Evolutionary conservation across 2,329 filamentous ascomycete species (phyloP).

Genomic region (Ampelomyces quisqualis): DNA sequence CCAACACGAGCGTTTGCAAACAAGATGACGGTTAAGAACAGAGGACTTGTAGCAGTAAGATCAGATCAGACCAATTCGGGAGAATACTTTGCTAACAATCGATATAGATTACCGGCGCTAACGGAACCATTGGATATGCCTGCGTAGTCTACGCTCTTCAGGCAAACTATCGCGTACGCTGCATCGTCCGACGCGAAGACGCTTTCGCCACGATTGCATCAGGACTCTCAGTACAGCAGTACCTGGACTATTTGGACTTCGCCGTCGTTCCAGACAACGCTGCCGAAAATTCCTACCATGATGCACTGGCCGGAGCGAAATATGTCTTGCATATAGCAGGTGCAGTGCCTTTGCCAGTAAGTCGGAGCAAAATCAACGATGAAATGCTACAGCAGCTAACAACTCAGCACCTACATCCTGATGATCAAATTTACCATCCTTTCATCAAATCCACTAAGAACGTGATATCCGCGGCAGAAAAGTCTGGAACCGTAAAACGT

Average conservation of each 20-base stretch:
- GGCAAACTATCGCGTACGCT: constrained; percentile 35
- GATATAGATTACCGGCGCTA: constrained; percentile 37
- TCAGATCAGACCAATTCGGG: neutral
- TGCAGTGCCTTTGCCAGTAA: constrained; percentile 35
- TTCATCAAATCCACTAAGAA: constrained; percentile 38
- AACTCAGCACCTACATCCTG: constrained; percentile 30
- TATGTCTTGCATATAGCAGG: constrained; percentile 39
- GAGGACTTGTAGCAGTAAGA: constrained; percentile 31
- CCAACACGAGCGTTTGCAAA: neutral
- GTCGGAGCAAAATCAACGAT: neutral
- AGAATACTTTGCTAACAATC: constrained; percentile 1
- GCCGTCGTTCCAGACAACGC: constrained; percentile 35
- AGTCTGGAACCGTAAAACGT: constrained; percentile 26
- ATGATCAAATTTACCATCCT: constrained; percentile 36
- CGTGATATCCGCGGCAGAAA: constrained; percentile 29
- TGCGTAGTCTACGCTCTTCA: constrained; percentile 30
- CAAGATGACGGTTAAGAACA: constrained; percentile 14
- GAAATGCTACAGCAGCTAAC: neutral
- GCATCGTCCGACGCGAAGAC: constrained; percentile 33
- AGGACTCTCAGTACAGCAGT: constrained; percentile 30
- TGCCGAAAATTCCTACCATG: constrained; percentile 27
- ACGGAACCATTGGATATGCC: constrained; percentile 40
- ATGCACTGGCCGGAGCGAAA: constrained; percentile 23
- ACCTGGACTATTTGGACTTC: constrained; percentile 24
- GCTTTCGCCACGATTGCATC: constrained; percentile 27